Base-by-base conservation (phyloP, 2,329 filamentous ascomycete species). In the Fusarium metavorans region DNA sequence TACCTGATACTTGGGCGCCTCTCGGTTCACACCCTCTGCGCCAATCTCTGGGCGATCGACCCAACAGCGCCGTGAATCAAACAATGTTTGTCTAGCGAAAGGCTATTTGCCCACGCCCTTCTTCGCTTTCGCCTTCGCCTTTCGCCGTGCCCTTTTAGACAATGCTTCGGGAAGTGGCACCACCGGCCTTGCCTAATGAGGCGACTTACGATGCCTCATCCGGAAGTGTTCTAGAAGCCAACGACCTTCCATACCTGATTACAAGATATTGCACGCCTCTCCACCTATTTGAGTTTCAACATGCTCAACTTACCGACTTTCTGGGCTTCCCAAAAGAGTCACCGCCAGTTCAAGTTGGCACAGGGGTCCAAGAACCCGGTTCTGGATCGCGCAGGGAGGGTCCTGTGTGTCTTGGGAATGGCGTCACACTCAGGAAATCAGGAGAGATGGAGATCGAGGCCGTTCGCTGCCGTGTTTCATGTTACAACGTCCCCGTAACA, bases 221-320 rank as follows among this genome's bases (percentile, higher is more conserved):
- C 57, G 77, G 77, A 67, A 78, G 25, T 68, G 45, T 79, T 78
- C 77, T 78, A 50, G 77, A 78, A 78, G 57, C 10, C 6, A 25
- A 3, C 32, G 7, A 39, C 16, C 62, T 63, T 69, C 67, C 50
- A 61, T 43, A 4, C 37, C 25, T 37, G 18, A 25, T 59, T 20
- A 27, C 27, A 39, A 62, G 52, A 23, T 30, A 56, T 18, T 39
- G 34, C 67, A 57, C 67, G 34, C 61, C 68, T 69, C 68, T 57
- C 70, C 48, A 27, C 48, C 35, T 48, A 64, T 70, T 75, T 72
- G 59, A 73, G 66, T 77, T 78, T 69, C 64, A 23, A 57, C 45
- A 56, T 34, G 37, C n/a, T 60, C 68, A 69, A 76, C 62, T 77
- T 77, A 76, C 76, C 76, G 72, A 71, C 66, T 73, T 71, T 56